Conservation (phyloP, 805 yeast species). For the Teunomyces pallodes region DNA sequence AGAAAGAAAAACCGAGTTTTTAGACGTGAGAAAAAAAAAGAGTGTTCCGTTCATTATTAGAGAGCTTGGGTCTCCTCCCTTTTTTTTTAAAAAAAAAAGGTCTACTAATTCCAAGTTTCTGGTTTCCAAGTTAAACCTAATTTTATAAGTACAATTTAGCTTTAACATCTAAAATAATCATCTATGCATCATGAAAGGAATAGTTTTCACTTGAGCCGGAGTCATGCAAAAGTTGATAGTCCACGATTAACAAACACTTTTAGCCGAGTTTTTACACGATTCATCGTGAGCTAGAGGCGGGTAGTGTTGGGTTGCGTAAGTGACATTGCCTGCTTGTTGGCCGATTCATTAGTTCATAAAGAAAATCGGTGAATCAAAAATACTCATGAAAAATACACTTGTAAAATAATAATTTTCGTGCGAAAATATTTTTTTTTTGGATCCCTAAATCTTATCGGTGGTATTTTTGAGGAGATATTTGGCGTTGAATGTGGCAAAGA, state of each 20-base stretch:
- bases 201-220: background rate
- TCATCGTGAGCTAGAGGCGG: background rate
- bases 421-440: background rate
- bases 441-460: background rate
- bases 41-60: too few relatives aligned
- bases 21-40: background rate
- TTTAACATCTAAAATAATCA: background rate
- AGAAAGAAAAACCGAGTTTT: slow-evolving; percentile 3
- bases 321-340: background rate
- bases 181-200: background rate
- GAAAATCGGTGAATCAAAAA: background rate
- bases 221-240: background rate
- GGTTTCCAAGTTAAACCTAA: background rate
- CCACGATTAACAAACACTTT: background rate
- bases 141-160: background rate
- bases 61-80: background rate
- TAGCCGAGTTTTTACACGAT: background rate
- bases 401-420: background rate
- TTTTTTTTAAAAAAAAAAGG: background rate
- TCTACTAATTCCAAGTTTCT: background rate
- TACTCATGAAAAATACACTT: background rate
- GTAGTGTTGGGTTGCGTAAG: background rate
- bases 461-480: background rate
- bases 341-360: background rate
- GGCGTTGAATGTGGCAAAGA: background rate